Base-by-base conservation (phyloP, 345 rosid species). In the Clarkia xantiana region DNA sequence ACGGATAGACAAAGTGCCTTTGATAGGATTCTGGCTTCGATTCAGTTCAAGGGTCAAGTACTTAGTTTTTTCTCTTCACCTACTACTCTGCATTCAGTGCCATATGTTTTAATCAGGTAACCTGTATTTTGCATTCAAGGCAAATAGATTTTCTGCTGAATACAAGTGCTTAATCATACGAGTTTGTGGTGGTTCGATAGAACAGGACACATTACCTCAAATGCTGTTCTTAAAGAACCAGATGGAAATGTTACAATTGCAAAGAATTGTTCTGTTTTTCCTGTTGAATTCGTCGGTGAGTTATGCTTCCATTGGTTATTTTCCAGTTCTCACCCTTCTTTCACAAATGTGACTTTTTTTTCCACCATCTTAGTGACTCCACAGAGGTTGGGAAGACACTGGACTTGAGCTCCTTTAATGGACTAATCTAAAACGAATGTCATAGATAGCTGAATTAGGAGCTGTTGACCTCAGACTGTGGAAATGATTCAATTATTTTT, bases 211-310 rank as follows among this genome's bases (percentile, higher is more conserved):
- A 80, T 90, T 45, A 67, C 78, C 62, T 61, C 76, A 25, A 86
- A 86, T 75, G 88, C 96, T 17, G 73, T 86, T 44, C 71, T 90
- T 11, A 63, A 86, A 11, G 76, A 72, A 59, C 96, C 97, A 15
- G 97, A 90, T 56, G 76, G 56, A 63, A 90, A 81, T 70, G 97
- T 90, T 62, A 83, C 91, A 20, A 90, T 90, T 62, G 94, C 80
- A 18, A 90, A 77, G 74, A 90, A 90, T 63, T 86, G 97, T 58
- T 70, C 86, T 0, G 96, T 86, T 40, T 83, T 86, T 56, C 93
- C 97, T 8, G 82, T 83, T 46, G 97, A 90, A 74, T 90, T 90
- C 74, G 96, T 90, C 47, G 97, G 97, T 90, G 64, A 76, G 95
- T 63, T 16, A 9, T 55, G 40, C 40, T 22, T 40, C 34, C 13